A percentile compares a stretch with the other conserved stretches of the same genome.
Evolutionary conservation across 139 green algal genomes (phyloP).

Genomic region (Chlamydomonas urium): DNA sequence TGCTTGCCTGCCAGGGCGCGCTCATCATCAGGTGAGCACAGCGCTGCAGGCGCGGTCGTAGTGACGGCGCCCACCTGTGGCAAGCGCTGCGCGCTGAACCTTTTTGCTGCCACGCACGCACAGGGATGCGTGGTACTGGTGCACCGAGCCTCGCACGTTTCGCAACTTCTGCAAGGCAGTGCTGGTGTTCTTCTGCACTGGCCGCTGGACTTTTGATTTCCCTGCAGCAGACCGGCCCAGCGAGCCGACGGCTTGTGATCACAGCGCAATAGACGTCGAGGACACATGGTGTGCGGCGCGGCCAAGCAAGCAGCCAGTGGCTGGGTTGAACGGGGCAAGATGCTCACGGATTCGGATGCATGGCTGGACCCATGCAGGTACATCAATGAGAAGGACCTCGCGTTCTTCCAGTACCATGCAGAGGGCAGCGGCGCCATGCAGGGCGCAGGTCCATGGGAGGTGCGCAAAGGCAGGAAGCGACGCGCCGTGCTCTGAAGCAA

Average conservation of each 20-base stretch:
- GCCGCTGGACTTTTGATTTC: slow-evolving; percentile 49
- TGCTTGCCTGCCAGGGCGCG: neutral
- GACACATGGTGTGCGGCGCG: slow-evolving; percentile 31
- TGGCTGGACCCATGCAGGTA: slow-evolving; percentile 49
- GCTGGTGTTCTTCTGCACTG: slow-evolving; percentile 19
- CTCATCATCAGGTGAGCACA: slow-evolving; percentile 9
- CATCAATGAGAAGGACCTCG: slow-evolving; percentile 33
- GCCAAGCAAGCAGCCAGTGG: slow-evolving; percentile 17
- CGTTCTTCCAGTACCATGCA: slow-evolving; percentile 14
- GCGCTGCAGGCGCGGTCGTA: neutral
- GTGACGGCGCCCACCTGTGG: neutral
- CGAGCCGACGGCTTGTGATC: neutral
- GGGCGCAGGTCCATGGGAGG: slow-evolving; percentile 42
- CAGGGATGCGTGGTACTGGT: slow-evolving; percentile 71
- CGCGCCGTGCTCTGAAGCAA: slow-evolving; percentile 15
- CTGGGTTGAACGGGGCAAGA: neutral
- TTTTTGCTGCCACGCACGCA: neutral
- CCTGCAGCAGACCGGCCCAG: slow-evolving; percentile 17
- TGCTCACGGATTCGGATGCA: neutral
- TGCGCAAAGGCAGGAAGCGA: too few relatives aligned
- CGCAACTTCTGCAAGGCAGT: slow-evolving; percentile 40
- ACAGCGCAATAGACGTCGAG: slow-evolving; percentile 4
- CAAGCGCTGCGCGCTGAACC: neutral
- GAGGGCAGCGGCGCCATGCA: slow-evolving; percentile 34
- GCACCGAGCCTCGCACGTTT: slow-evolving; percentile 62